A percentile compares a stretch with the other conserved stretches of the same genome.
phyloP scores from a whole-genome alignment of 768 basidiomycete genomes.

The Pisolithus marmoratus region DNA sequence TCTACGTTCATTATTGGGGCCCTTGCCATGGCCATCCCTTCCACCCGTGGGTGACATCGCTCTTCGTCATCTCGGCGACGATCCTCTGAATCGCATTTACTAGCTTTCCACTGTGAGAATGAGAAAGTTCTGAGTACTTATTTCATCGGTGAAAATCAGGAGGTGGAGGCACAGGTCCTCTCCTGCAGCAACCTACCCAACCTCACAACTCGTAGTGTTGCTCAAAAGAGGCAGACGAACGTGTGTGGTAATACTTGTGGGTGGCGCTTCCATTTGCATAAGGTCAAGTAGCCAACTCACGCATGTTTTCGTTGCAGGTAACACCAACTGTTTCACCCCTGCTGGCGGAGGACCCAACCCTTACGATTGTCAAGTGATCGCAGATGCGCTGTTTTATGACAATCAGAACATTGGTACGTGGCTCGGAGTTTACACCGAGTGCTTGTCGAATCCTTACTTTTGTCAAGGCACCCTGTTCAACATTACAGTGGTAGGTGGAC shows the following conservation, averaged over 20 bases:
- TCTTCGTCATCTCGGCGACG: neutral
- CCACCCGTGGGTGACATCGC: neutral
- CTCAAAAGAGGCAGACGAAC: slow-evolving; percentile 20
- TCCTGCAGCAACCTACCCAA: slow-evolving; percentile 22
- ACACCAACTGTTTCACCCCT: slow-evolving; percentile 41
- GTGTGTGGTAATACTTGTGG: slow-evolving; percentile 40
- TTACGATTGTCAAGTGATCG: slow-evolving; percentile 44
- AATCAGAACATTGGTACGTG: slow-evolving; percentile 39
- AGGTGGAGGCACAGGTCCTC: slow-evolving; percentile 35
- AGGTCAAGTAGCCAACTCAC: neutral
- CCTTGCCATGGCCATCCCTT: neutral
- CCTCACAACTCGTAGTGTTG: neutral
- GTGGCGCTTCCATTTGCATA: slow-evolving; percentile 1
- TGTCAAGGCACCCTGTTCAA: slow-evolving; percentile 7
- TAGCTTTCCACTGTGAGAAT: slow-evolving; percentile 4
- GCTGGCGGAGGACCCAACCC: slow-evolving; percentile 44
- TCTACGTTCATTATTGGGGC: neutral
- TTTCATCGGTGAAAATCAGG: slow-evolving; percentile 37
- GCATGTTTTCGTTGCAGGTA: slow-evolving; percentile 14
- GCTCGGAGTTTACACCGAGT: neutral
- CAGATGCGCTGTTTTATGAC: slow-evolving; percentile 42
- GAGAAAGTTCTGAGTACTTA: slow-evolving; percentile 3
- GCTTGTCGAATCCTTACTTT: slow-evolving; percentile 15
- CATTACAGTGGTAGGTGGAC: neutral
- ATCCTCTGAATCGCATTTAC: neutral